Conservation (phyloP, 768 basidiomycete genomes). For the Mycena maculata region DNA sequence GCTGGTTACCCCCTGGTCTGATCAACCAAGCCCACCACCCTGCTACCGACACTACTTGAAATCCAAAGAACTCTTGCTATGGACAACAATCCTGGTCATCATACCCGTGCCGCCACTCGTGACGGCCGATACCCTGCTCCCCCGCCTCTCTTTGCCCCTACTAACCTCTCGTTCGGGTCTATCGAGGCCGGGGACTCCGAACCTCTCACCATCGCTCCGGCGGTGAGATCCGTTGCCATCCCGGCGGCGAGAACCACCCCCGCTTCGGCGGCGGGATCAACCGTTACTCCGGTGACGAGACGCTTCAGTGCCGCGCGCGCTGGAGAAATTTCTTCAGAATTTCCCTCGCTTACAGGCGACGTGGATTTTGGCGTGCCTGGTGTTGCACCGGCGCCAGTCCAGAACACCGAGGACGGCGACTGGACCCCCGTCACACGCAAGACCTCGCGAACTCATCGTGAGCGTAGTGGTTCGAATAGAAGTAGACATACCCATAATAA, state of each 20-base stretch:
- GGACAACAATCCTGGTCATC: neutral
- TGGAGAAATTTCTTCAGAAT: neutral
- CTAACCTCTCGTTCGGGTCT: no score
- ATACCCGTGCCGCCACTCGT: no score
- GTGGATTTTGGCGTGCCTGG: neutral
- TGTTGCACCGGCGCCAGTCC: neutral
- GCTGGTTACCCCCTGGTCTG: neutral
- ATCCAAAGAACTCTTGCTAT: neutral
- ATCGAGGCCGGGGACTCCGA: no score
- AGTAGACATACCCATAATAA: neutral
- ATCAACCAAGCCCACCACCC: neutral
- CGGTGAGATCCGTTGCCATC: no score
- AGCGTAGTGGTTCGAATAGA: neutral
- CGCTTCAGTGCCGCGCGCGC: no score
- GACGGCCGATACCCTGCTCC: neutral
- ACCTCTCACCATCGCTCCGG: no score
- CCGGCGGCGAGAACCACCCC: no score
- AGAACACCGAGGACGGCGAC: neutral
- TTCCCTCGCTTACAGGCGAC: neutral
- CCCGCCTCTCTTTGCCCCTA: neutral
- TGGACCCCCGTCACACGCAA: slow-evolving; percentile 4
- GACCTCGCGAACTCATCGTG: neutral
- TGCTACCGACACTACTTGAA: neutral
- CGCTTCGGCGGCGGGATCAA: no score
- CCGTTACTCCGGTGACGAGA: no score